These are phyloP conservation scores for Fraxinus paxiana DNA, from an alignment of 305 asterid species.

Conservation along the genomic window DNA sequence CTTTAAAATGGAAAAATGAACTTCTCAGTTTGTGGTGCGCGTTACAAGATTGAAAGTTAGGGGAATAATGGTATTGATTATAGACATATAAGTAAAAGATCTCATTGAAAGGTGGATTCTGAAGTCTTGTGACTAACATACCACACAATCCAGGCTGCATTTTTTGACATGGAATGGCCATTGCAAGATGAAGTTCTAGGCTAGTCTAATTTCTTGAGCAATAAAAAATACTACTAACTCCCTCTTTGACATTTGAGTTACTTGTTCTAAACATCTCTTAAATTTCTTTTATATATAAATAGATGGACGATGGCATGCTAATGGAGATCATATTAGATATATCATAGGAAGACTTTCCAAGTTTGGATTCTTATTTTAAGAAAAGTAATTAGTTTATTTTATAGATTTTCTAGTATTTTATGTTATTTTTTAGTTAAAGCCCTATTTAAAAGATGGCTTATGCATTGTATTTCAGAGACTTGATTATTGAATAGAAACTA, in stretches of 20 bases:
- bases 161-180: neutral
- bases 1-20: constrained; percentile 9
- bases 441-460: neutral
- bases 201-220: neutral
- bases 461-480: neutral
- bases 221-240: neutral
- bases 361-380: neutral
- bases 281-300: constrained; percentile 2
- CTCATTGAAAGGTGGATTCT: neutral
- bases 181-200: neutral
- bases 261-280: neutral
- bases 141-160: neutral
- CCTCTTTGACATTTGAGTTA: neutral
- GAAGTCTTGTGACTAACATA: neutral
- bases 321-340: neutral
- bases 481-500: neutral
- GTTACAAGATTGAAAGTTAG: neutral
- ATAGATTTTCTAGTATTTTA: neutral
- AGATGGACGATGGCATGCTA: neutral
- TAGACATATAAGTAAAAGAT: neutral
- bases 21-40: neutral
- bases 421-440: neutral
- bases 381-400: neutral
- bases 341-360: neutral
- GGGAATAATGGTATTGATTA: neutral